A percentile compares a stretch with the other conserved stretches of the same genome.
Conservation (phyloP, 495 filamentous ascomycete genomes). For the Opeltia flavorubescens region DNA sequence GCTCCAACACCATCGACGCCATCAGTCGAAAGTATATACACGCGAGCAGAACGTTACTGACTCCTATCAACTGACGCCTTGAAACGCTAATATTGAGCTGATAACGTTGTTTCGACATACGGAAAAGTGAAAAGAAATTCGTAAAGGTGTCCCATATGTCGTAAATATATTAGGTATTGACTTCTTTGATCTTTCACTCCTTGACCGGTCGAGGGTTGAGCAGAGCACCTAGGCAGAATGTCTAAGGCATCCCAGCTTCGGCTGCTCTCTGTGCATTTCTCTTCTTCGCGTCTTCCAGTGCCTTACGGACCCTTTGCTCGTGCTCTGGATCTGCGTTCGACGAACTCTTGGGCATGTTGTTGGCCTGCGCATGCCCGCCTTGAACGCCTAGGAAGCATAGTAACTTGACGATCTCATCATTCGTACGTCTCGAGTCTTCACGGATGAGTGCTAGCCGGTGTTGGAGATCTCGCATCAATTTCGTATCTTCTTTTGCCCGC, state of each 20-base stretch:
- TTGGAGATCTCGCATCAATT: slow-evolving; percentile 30
- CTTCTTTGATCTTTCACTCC: too few species aligned
- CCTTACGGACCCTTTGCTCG: slow-evolving; percentile 31
- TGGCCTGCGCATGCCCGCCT: slow-evolving; percentile 26
- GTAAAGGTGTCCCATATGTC: neutral
- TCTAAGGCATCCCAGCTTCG: too few species aligned
- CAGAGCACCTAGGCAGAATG: too few species aligned
- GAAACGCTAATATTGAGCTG: too few species aligned
- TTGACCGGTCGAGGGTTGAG: neutral
- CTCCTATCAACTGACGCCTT: too few species aligned
- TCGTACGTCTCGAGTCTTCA: slow-evolving; percentile 15
- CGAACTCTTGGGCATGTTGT: slow-evolving; percentile 7
- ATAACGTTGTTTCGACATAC: too few species aligned
- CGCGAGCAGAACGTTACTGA: too few species aligned
- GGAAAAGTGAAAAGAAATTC: too few species aligned
- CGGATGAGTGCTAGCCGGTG: slow-evolving; percentile 27
- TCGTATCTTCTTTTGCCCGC: slow-evolving; percentile 37
- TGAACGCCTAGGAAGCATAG: slow-evolving; percentile 26
- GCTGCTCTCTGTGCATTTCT: slow-evolving; percentile 29
- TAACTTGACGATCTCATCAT: slow-evolving; percentile 18
- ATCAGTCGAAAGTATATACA: too few species aligned
- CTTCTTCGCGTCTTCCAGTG: slow-evolving; percentile 35
- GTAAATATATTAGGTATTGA: too few species aligned
- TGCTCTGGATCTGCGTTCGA: slow-evolving; percentile 22
- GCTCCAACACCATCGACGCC: too few species aligned